Evolutionary conservation across 371 early-diverging fungal species (phyloP).

Genomic region (Chytridium lagenaria): DNA sequence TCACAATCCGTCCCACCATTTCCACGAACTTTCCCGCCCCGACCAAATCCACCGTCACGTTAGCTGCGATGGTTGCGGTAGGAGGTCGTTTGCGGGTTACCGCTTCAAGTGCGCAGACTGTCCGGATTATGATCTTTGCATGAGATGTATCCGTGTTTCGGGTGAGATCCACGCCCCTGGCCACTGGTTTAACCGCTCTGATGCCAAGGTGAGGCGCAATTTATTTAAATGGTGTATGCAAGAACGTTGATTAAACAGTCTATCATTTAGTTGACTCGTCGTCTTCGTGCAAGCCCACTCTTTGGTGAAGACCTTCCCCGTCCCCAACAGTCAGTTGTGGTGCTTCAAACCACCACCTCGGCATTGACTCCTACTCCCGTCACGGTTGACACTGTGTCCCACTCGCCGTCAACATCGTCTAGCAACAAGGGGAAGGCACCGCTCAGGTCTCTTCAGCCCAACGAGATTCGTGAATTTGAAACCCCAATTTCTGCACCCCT

Average conservation of each 20-base stretch:
- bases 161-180: slow-evolving; percentile 17
- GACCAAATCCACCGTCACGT: slow-evolving; percentile 33
- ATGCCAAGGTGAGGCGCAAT: not conserved
- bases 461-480: too few species aligned
- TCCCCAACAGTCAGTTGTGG: not conserved
- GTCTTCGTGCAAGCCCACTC: not conserved
- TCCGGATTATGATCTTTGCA: slow-evolving; percentile 40
- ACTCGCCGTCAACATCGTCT: not conserved
- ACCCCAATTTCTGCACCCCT: too few species aligned
- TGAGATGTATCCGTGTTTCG: slow-evolving; percentile 10
- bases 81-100: slow-evolving; percentile 28
- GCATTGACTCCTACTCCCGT: not conserved
- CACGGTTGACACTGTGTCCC: not conserved
- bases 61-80: slow-evolving; percentile 34
- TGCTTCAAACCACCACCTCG: not conserved
- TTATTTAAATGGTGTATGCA: too few species aligned
- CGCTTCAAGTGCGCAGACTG: slow-evolving; percentile 42
- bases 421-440: not conserved
- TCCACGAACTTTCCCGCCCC: slow-evolving; percentile 17
- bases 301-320: not conserved
- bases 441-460: not conserved
- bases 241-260: too few species aligned
- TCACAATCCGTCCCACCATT: slow-evolving; percentile 19
- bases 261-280: slow-evolving; percentile 1
- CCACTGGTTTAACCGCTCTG: slow-evolving; percentile 38